These are phyloP conservation scores for Apiospora koreana DNA, from an alignment of 2,329 filamentous ascomycete genomes.

Conservation along the genomic window DNA sequence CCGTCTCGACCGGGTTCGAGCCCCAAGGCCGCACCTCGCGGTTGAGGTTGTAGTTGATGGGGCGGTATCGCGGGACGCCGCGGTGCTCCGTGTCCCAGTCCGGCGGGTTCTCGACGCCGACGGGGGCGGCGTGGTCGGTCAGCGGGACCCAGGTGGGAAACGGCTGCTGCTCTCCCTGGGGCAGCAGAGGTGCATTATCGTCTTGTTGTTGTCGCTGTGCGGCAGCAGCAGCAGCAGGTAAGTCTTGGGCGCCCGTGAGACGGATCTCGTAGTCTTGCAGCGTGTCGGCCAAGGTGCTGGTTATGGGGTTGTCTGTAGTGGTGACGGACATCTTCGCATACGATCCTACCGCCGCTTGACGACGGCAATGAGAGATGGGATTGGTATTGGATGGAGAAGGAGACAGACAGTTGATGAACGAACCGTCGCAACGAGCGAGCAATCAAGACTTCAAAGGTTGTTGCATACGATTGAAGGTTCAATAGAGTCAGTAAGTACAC, in stretches of 20 bases:
- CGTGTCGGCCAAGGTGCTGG: slow-evolving; percentile 20
- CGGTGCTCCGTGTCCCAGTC: slow-evolving; percentile 26
- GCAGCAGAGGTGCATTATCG: not conserved
- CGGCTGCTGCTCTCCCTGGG: not conserved
- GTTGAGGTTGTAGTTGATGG: slow-evolving; percentile 27
- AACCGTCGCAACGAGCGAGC: not conserved
- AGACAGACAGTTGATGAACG: no score
- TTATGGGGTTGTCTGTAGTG: slow-evolving; percentile 25
- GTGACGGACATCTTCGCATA: slow-evolving; percentile 24
- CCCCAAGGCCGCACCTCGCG: slow-evolving; percentile 25
- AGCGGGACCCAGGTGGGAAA: slow-evolving; percentile 21
- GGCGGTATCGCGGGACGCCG: slow-evolving; percentile 29
- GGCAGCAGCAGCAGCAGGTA: slow-evolving; percentile 15
- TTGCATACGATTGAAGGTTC: not conserved
- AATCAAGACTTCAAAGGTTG: not conserved
- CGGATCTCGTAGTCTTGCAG: slow-evolving; percentile 32
- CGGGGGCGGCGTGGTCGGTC: slow-evolving; percentile 20
- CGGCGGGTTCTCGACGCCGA: slow-evolving; percentile 24
- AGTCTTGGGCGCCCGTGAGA: slow-evolving; percentile 19
- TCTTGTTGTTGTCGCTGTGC: not conserved
- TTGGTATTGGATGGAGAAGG: not conserved
- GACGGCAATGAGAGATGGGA: no score
- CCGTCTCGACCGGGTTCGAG: slow-evolving; percentile 24
- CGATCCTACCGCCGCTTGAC: not conserved
- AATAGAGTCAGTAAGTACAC: not conserved